A percentile compares a stretch with the other conserved stretches of the same genome.
Evolutionary conservation across 164 flowering plant genomes (phyloP).

Genomic region (Aristolochia californica): DNA sequence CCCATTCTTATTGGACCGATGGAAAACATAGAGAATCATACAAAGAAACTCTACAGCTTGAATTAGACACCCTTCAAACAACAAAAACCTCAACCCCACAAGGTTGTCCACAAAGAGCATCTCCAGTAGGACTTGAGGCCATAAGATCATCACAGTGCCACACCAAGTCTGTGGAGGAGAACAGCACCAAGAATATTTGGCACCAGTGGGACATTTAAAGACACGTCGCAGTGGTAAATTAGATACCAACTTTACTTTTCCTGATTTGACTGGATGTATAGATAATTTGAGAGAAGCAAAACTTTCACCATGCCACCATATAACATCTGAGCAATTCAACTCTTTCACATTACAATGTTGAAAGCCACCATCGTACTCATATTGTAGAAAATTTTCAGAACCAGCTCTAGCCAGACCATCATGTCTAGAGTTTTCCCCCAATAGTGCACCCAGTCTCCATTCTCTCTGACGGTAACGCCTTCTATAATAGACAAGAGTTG

Average conservation of each 20-base stretch:
- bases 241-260: slow-evolving; percentile 23
- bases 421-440: slow-evolving; percentile 12
- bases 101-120: slow-evolving; percentile 73
- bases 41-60: slow-evolving; percentile 57
- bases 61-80: slow-evolving; percentile 75
- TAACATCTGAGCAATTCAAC: slow-evolving; percentile 6
- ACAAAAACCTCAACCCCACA: slow-evolving; percentile 57
- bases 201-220: slow-evolving; percentile 9
- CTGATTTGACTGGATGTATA: slow-evolving; percentile 17
- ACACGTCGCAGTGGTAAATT: slow-evolving; percentile 21
- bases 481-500: slow-evolving; percentile 66
- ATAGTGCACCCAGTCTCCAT: slow-evolving; percentile 5
- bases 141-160: slow-evolving; percentile 41
- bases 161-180: slow-evolving; percentile 28
- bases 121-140: slow-evolving; percentile 77
- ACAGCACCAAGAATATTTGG: slow-evolving; percentile 22
- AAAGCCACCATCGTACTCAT: slow-evolving; percentile 10
- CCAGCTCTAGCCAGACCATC: slow-evolving; percentile 10
- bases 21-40: slow-evolving; percentile 35
- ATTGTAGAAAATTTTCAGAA: slow-evolving; percentile 5
- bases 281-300: slow-evolving; percentile 20
- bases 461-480: slow-evolving; percentile 39
- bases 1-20: slow-evolving; percentile 24
- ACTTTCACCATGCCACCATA: slow-evolving; percentile 22
- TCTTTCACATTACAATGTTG: slow-evolving; percentile 9